Base-by-base conservation (phyloP, 108 stramenopile genomes). In the Cyclotella choctawhatcheeana region DNA sequence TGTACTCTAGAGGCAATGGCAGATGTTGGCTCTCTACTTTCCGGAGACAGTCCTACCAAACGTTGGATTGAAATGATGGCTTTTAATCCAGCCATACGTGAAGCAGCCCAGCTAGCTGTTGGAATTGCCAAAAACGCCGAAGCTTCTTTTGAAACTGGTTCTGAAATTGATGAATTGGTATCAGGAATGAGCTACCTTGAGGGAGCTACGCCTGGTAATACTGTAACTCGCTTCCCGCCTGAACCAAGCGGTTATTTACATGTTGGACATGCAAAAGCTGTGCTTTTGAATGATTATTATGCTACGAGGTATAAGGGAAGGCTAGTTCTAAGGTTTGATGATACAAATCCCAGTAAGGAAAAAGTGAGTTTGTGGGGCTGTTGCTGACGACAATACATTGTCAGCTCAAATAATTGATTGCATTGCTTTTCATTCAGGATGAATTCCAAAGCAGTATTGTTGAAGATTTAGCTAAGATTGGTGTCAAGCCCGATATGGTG, bases 291-390 rank as follows among this genome's bases (percentile, higher is more conserved):
- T 77, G 90, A 99, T 68, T 98, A 97, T 78, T 99, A 99, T 80
- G 99, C 99, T 1, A 82, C 91, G 44, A 75, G 91, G 3, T 99
- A 99, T 86, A 84, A 90, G 64, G 98, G 98, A 55, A 90, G 94
- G 58, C 66, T 98, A 44, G 82, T 98, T 54, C 81, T 94, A 12
- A 80, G 93, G 22, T 99, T 99, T 68, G 99, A 99, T 84, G 99
- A 99, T 86, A 99, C 99, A 34, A 99, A 99, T 75, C 99, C 99
- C 6, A 86, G 86, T 84, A 99, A 99, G 83, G 99, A 99, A 86
- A 98, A 98, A n/a, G 47, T 48, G 47, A 48, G 47, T 48, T 10
- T 4, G 18, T 48, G 47, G 18, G n/a, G n/a, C n/a, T n/a, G 8
- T 40, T 40, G 37, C 12, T 12, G 6, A 12, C 37, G 12, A 40